Evolutionary conservation across 441 rosid genomes (phyloP).

Genomic region (Daphne laureola): DNA sequence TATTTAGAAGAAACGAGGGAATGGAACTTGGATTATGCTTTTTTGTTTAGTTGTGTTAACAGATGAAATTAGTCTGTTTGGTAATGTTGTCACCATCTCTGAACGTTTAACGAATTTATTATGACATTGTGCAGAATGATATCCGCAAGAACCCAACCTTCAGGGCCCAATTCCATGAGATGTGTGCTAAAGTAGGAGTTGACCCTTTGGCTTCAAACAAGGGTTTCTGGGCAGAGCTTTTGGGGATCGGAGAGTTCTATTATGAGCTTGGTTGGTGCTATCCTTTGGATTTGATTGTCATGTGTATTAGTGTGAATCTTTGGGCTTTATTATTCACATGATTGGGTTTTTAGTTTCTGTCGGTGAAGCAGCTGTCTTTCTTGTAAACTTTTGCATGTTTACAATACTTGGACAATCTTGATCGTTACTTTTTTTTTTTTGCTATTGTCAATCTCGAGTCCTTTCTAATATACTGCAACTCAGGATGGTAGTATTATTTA

Average conservation of each 20-base stretch:
- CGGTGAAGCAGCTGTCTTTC: too few relatives aligned
- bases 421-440: too few relatives aligned
- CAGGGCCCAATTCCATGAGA: constrained; percentile 86
- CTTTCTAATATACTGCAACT: too few relatives aligned
- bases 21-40: not conserved
- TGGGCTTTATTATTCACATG: too few relatives aligned
- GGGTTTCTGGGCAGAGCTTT: constrained; percentile 91
- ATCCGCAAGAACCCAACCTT: constrained; percentile 82
- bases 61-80: too few relatives aligned
- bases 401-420: too few relatives aligned
- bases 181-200: constrained; percentile 95
- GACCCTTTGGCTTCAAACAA: constrained; percentile 91
- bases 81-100: too few relatives aligned
- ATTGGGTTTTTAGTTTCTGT: too few relatives aligned
- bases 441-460: too few relatives aligned
- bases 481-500: too few relatives aligned
- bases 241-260: constrained; percentile 92
- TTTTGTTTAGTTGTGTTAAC: not conserved
- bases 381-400: too few relatives aligned
- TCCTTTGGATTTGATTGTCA: not conserved
- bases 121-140: constrained; percentile 54
- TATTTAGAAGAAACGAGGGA: too few relatives aligned
- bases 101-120: not conserved
- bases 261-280: constrained; percentile 68
- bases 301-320: not conserved